phyloP scores from a whole-genome alignment of 495 filamentous ascomycete species.

The Lepidopterella palustris region DNA sequence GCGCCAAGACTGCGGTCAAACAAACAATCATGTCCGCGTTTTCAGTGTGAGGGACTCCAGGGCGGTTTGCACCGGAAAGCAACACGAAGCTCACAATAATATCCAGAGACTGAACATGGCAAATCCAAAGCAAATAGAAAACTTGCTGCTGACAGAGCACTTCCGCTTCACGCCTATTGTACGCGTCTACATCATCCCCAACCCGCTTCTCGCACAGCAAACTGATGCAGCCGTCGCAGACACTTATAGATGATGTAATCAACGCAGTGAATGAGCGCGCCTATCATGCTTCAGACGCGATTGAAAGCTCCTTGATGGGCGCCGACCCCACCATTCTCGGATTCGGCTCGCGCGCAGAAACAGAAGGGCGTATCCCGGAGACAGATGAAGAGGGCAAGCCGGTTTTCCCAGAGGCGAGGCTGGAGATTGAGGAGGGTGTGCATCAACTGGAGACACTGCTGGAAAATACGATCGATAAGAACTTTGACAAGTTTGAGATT shows the following conservation, averaged over 20 bases:
- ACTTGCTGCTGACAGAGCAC: constrained; percentile 87
- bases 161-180: constrained; percentile 91
- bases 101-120: constrained; percentile 38
- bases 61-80: constrained; percentile 1
- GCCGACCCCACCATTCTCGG: constrained; percentile 69
- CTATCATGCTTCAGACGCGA: constrained; percentile 72
- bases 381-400: constrained; percentile 45
- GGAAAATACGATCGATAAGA: constrained; percentile 67
- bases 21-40: not conserved
- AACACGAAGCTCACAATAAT: not conserved
- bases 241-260: constrained; percentile 93
- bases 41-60: no score
- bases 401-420: constrained; percentile 44
- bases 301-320: constrained; percentile 71
- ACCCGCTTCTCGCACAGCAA: constrained; percentile 24
- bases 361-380: constrained; percentile 42
- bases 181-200: constrained; percentile 30
- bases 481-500: constrained; percentile 75
- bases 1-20: constrained; percentile 6
- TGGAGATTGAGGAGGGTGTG: constrained; percentile 83
- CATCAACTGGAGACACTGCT: constrained; percentile 94
- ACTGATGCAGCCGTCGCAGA: constrained; percentile 44
- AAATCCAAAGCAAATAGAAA: constrained; percentile 45
- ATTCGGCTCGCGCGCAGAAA: constrained; percentile 43
- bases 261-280: constrained; percentile 88